Evolutionary conservation across 345 rosid species (phyloP).

Genomic region (Angophora floribunda): DNA sequence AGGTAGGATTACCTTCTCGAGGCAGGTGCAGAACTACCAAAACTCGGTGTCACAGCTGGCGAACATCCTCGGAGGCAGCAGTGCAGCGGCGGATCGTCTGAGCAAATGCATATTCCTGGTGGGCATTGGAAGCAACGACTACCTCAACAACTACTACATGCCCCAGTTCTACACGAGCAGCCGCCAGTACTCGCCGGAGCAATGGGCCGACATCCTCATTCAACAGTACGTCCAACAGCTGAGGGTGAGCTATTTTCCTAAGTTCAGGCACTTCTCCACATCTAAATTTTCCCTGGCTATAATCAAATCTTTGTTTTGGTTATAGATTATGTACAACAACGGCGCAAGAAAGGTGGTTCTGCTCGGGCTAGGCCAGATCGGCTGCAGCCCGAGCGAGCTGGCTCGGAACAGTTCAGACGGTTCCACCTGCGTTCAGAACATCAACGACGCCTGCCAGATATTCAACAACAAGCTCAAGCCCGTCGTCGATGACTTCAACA

Average conservation of each 20-base stretch:
- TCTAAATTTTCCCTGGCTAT: not conserved
- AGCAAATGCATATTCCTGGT: constrained; percentile 58
- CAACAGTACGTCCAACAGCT: constrained; percentile 46
- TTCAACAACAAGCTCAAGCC: constrained; percentile 64
- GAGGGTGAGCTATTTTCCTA: constrained; percentile 19
- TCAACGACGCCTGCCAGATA: constrained; percentile 57
- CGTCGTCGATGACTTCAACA: constrained; percentile 60
- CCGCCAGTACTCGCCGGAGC: constrained; percentile 42
- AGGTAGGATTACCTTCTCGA: constrained; percentile 54
- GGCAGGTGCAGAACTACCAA: constrained; percentile 64
- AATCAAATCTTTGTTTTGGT: not conserved
- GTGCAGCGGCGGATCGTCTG: constrained; percentile 41
- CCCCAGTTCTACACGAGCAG: constrained; percentile 46
- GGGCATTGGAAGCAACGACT: constrained; percentile 90
- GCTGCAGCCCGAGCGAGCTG: constrained; percentile 79
- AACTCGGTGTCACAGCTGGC: constrained; percentile 52
- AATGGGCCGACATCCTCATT: constrained; percentile 54
- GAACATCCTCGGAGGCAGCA: constrained; percentile 46
- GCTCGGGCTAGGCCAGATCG: constrained; percentile 74
- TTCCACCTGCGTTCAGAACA: constrained; percentile 41
- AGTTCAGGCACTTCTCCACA: not conserved
- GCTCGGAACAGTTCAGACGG: constrained; percentile 63
- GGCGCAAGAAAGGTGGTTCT: constrained; percentile 84
- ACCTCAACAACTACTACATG: constrained; percentile 92
- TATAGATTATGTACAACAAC: constrained; percentile 44